phyloP scores from a whole-genome alignment of 805 yeast species.

The Saccharomyces eubayanus region DNA sequence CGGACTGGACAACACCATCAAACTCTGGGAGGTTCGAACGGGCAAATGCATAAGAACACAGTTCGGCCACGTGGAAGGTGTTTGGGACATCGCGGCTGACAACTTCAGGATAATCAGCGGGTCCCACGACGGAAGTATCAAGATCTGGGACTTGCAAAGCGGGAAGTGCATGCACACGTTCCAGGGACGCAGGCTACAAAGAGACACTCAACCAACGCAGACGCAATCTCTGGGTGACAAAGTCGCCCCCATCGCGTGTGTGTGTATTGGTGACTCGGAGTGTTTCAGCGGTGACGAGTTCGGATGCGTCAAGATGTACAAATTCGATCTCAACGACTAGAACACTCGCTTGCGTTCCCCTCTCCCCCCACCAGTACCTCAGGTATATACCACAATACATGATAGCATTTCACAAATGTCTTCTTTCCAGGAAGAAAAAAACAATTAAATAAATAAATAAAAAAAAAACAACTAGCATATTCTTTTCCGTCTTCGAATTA shows the following conservation, averaged over 20 bases:
- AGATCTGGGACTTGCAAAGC: slow-evolving; percentile 92
- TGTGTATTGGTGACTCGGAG: slow-evolving; percentile 80
- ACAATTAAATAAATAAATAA: neutral
- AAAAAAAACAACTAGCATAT: neutral
- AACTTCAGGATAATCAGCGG: slow-evolving; percentile 91
- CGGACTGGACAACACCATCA: slow-evolving; percentile 86
- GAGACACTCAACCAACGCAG: neutral
- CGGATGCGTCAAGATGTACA: slow-evolving; percentile 78
- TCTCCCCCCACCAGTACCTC: neutral
- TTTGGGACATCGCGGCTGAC: slow-evolving; percentile 95
- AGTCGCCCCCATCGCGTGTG: slow-evolving; percentile 43
- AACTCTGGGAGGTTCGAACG: slow-evolving; percentile 80
- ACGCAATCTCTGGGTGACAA: neutral
- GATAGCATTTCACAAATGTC: neutral
- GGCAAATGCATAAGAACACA: slow-evolving; percentile 89
- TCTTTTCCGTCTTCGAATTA: neutral
- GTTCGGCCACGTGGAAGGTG: slow-evolving; percentile 97
- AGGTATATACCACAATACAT: neutral
- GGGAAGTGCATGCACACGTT: slow-evolving; percentile 93
- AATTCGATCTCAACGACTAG: slow-evolving; percentile 47
- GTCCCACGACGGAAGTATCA: slow-evolving; percentile 83
- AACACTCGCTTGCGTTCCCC: neutral
- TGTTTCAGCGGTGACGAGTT: slow-evolving; percentile 86
- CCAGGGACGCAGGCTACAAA: slow-evolving; percentile 40
- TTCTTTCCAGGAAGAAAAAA: neutral